phyloP scores from a whole-genome alignment of 2,329 filamentous ascomycete genomes.

The Sporothrix humicola region DNA sequence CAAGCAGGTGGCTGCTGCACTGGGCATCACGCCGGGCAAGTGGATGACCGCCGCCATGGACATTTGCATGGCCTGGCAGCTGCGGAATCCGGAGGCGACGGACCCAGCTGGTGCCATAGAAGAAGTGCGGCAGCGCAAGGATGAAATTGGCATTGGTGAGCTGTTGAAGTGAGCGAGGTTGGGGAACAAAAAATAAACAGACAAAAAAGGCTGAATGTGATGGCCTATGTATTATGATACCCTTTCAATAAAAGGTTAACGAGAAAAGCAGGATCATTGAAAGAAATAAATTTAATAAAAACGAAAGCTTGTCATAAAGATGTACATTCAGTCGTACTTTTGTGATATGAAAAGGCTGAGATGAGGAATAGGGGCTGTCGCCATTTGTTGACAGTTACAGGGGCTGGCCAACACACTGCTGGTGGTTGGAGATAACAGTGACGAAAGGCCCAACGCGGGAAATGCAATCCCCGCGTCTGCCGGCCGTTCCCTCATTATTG shows the following conservation, averaged over 20 bases:
- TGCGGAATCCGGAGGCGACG: constrained; percentile 72
- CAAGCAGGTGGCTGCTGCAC: constrained; percentile 68
- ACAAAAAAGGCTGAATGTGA: neutral
- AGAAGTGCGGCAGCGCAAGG: constrained; percentile 58
- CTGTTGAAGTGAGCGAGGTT: constrained; percentile 23
- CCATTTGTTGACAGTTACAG: neutral
- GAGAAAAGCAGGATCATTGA: no score
- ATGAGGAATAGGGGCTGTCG: neutral
- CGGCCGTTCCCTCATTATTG: neutral
- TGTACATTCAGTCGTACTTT: neutral
- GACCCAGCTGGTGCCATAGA: constrained; percentile 65
- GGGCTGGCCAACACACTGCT: neutral
- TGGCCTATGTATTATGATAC: constrained; percentile 3
- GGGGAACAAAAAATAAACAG: neutral
- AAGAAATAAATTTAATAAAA: no score
- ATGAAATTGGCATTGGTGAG: constrained; percentile 56
- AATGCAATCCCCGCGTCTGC: constrained; percentile 17
- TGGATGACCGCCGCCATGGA: constrained; percentile 86
- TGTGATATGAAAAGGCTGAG: constrained; percentile 1
- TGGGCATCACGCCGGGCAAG: constrained; percentile 74
- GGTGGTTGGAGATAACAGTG: neutral
- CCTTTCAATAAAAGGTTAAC: constrained; percentile 1
- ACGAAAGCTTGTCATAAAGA: no score
- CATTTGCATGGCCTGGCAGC: constrained; percentile 84
- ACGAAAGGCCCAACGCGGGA: neutral